phyloP scores from a whole-genome alignment of 495 filamentous ascomycete species.

The Saxophila tyrrhenica region DNA sequence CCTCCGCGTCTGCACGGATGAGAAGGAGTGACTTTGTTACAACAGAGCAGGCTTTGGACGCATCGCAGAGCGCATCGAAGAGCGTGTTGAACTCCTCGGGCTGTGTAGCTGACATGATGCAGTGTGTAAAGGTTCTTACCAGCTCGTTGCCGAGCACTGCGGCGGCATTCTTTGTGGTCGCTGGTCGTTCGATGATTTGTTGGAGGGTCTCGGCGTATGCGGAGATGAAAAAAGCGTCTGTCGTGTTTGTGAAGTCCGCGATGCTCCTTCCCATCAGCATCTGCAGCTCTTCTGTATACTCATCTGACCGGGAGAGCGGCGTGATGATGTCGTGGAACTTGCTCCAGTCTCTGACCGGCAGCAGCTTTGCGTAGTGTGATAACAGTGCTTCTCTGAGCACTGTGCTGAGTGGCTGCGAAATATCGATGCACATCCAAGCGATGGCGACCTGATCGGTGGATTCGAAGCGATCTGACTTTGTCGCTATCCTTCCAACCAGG shows the following conservation, averaged over 20 bases:
- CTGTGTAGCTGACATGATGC: neutral
- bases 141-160: neutral
- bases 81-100: neutral
- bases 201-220: neutral
- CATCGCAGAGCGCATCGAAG: slow-evolving; percentile 34
- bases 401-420: neutral
- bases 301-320: neutral
- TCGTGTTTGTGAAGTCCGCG: neutral
- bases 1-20: slow-evolving; percentile 37
- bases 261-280: neutral
- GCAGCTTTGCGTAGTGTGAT: neutral
- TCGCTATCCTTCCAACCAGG: neutral
- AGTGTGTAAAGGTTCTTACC: slow-evolving; percentile 2
- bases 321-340: neutral
- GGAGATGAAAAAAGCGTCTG: neutral
- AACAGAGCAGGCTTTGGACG: slow-evolving; percentile 43
- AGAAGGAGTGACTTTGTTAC: slow-evolving; percentile 41
- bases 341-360: neutral
- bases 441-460: neutral
- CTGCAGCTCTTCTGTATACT: neutral
- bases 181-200: neutral
- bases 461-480: neutral
- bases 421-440: neutral
- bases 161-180: neutral
- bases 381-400: neutral